Percentiles rank a stretch among this genome's conserved stretches.
Evolutionary conservation across 2,329 filamentous ascomycete genomes (phyloP).

Genomic region (Dichotomopilus funicola): DNA sequence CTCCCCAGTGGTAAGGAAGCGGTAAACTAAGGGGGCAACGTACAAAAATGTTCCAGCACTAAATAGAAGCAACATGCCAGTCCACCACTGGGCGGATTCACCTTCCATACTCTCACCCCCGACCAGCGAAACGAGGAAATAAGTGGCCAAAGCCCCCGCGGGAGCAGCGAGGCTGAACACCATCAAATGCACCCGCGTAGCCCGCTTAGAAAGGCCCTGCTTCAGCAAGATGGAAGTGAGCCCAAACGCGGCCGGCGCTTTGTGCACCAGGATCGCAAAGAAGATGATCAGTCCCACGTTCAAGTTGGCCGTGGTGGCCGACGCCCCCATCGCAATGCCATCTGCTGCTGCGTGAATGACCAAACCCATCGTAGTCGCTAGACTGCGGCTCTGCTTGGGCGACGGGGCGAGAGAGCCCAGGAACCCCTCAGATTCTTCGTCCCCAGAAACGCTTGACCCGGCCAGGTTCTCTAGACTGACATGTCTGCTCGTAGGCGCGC

Average conservation of each 20-base stretch:
- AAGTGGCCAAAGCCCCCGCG: slow-evolving; percentile 76
- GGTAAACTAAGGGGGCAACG: slow-evolving; percentile 38
- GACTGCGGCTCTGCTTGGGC: slow-evolving; percentile 53
- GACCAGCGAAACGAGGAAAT: slow-evolving; percentile 67
- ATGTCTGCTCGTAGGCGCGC: slow-evolving; percentile 65
- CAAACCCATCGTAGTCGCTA: slow-evolving; percentile 87
- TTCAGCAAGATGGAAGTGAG: slow-evolving; percentile 84
- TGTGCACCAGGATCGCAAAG: slow-evolving; percentile 94
- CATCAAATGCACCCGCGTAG: slow-evolving; percentile 75
- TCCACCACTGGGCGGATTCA: slow-evolving; percentile 72
- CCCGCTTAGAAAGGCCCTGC: slow-evolving; percentile 82
- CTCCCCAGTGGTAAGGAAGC: background rate
- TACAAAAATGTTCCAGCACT: slow-evolving; percentile 93
- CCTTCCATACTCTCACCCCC: slow-evolving; percentile 55
- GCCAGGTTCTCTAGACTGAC: slow-evolving; percentile 80
- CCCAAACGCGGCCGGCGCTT: slow-evolving; percentile 91
- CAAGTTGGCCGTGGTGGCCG: slow-evolving; percentile 65
- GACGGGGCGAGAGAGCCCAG: slow-evolving; percentile 51
- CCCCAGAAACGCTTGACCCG: slow-evolving; percentile 32
- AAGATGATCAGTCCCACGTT: slow-evolving; percentile 88
- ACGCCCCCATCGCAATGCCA: slow-evolving; percentile 91
- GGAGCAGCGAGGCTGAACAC: slow-evolving; percentile 91
- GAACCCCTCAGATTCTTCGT: slow-evolving; percentile 53
- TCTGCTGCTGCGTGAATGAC: slow-evolving; percentile 94
- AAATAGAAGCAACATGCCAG: slow-evolving; percentile 88